Evolutionary conservation across 495 filamentous ascomycete species (phyloP), one percentile per base, ranked within the genome.

Genomic region (Chaetomium fimeti): DNA sequence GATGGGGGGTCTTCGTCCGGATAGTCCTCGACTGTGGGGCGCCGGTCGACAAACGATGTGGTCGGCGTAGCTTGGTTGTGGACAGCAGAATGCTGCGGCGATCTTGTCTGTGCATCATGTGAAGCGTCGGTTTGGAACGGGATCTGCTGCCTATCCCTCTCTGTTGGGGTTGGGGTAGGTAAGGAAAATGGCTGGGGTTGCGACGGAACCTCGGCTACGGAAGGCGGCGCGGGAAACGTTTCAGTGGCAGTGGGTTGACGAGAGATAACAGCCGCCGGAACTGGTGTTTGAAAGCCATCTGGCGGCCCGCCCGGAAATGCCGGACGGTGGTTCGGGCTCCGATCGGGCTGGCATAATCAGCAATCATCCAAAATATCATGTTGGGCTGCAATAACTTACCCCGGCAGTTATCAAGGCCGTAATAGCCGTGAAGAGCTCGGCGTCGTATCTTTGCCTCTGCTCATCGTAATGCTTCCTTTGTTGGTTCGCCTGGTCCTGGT

Each of bases 141-240:
- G 20, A 28, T 27, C 27, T 24, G 29, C 45, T 51, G 58, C 0
- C 25, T 45, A 29, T 61, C 32, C 1, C n/a, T 27, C 12, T 49
- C 59, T 16, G 20, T 52, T 6, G 20, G 29, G 47, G n/a, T 13
- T 15, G 38, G 47, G 11, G 32, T 53, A 28, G 59, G 20, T 5
- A 42, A 8, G 29, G 32, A 12, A n/a, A 24, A 25, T n/a, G n/a
- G 43, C 20, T 51, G 25, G 15, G 15, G 29, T 18, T 52, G 59
- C 24, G 48, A 42, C 27, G 59, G n/a, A 42, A n/a, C 47, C 22
- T 58, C 55, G 55, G 36, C n/a, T 58, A 38, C 55, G 28, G 38
- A 4, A 42, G 38, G 55, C 11, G 55, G 38, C 13, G 22, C 40
- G 28, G 55, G 13, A 12, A 3, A 13, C 5, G 55, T 58, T 58